These are phyloP conservation scores for Cutaneotrichosporon cyanovorans DNA, from an alignment of 1,284 basidiomycete genomes.

Conservation along the genomic window DNA sequence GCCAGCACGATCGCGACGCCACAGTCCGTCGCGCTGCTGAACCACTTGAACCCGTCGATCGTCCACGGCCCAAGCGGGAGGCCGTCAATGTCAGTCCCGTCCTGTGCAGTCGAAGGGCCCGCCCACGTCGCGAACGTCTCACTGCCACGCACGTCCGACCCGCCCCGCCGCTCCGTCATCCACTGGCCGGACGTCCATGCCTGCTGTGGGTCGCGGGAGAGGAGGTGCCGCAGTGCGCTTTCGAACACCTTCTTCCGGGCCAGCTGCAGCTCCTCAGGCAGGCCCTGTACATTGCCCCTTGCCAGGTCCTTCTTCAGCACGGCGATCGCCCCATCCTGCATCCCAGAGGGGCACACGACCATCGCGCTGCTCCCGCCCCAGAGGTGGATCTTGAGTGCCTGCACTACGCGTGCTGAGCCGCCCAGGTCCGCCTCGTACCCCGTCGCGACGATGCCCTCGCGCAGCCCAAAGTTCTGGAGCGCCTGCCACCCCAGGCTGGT, in stretches of 20 bases:
- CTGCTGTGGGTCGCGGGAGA: conserved; percentile 48
- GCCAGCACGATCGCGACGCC: conserved; percentile 12
- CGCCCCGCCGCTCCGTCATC: conserved; percentile 76
- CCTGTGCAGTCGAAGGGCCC: not conserved
- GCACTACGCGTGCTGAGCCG: conserved; percentile 11
- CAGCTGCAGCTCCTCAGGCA: not conserved
- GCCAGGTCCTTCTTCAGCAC: conserved; percentile 4
- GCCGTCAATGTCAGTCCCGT: conserved; percentile 10
- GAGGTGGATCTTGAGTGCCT: conserved; percentile 13
- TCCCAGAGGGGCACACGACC: conserved; percentile 11
- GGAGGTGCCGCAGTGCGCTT: conserved; percentile 8
- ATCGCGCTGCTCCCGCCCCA: conserved; percentile 8
- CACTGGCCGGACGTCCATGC: conserved; percentile 73
- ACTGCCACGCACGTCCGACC: conserved; percentile 66
- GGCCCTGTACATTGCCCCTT: not conserved
- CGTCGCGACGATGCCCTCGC: conserved; percentile 10
- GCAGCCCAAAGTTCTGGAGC: conserved; percentile 12
- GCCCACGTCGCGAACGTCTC: conserved; percentile 52
- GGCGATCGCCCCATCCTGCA: conserved; percentile 15
- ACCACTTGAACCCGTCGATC: conserved; percentile 72
- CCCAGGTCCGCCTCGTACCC: conserved; percentile 9
- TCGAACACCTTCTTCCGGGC: conserved; percentile 2
- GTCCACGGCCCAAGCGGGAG: conserved; percentile 12
- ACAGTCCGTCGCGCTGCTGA: conserved; percentile 68
- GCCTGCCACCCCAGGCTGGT: conserved; percentile 12